Percentiles rank a stretch among this genome's conserved stretches.
Evolutionary conservation across 306 rosid species (phyloP).

Genomic region (Vigna hirtella): DNA sequence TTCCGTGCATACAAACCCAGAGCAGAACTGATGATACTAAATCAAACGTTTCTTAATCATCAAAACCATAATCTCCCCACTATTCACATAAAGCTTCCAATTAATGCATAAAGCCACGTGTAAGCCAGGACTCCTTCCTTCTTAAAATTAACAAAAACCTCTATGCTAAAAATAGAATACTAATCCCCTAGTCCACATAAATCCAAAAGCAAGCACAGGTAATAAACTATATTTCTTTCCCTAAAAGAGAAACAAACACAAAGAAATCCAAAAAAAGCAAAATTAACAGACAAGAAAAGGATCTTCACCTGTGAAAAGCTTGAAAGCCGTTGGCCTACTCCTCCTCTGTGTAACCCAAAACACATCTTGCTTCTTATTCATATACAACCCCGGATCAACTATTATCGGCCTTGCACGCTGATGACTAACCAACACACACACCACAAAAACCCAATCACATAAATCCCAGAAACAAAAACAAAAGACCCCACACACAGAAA

Average conservation of each 20-base stretch:
- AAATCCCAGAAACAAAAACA: conserved; percentile 21
- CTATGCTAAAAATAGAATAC: conserved; percentile 29
- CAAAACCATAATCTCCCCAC: neutral
- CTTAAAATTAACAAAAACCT: conserved; percentile 48
- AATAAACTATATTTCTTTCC: neutral
- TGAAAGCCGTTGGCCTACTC: conserved; percentile 98
- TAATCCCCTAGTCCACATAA: neutral
- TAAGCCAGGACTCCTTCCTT: conserved; percentile 23
- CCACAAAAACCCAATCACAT: neutral
- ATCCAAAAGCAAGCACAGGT: neutral
- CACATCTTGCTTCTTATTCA: conserved; percentile 89
- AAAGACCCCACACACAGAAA: neutral
- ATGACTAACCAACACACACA: conserved; percentile 52
- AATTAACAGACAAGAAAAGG: conserved; percentile 34
- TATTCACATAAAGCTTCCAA: conserved; percentile 22
- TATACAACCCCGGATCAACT: conserved; percentile 93
- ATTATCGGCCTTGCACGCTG: conserved; percentile 92
- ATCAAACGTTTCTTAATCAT: conserved; percentile 1
- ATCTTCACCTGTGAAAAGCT: conserved; percentile 85
- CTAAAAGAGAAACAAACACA: neutral
- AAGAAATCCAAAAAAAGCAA: neutral
- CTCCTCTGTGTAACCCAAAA: conserved; percentile 94
- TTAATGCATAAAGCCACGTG: neutral
- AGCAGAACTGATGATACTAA: neutral
- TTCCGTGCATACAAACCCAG: conserved; percentile 1